phyloP scores from a whole-genome alignment of 2,329 filamentous ascomycete species.

The Aspergillus sp. region DNA sequence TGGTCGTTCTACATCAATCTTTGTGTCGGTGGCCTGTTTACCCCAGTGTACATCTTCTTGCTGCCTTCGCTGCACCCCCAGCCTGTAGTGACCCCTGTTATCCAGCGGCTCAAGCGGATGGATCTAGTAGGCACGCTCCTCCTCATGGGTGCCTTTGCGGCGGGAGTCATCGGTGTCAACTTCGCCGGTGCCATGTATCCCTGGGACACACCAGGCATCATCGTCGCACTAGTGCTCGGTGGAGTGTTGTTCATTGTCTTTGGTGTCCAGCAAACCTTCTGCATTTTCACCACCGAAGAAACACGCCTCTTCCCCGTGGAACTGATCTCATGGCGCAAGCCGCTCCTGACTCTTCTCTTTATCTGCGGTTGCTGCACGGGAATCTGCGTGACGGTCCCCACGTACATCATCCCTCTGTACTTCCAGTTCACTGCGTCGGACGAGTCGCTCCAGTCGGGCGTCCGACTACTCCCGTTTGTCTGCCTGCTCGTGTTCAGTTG shows the following conservation, averaged over 20 bases:
- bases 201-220: conserved; percentile 41
- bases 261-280: conserved; percentile 42
- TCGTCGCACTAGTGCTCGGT: conserved; percentile 28
- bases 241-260: conserved; percentile 47
- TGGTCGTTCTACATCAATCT: conserved; percentile 57
- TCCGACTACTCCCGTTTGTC: conserved; percentile 19
- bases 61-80: not conserved
- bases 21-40: conserved; percentile 41
- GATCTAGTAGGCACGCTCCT: conserved; percentile 43
- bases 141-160: conserved; percentile 40
- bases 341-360: conserved; percentile 44
- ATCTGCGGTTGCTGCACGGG: conserved; percentile 30
- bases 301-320: conserved; percentile 50
- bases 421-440: conserved; percentile 17
- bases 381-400: conserved; percentile 31
- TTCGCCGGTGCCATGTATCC: conserved; percentile 51
- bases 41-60: conserved; percentile 29
- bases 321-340: conserved; percentile 37
- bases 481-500: conserved; percentile 5
- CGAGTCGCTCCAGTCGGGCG: conserved; percentile 12
- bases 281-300: conserved; percentile 44
- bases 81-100: not conserved
- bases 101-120: conserved; percentile 24
- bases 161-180: conserved; percentile 47
- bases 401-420: conserved; percentile 13